Percentiles rank a stretch among this genome's conserved stretches.
Conservation (phyloP, 768 basidiomycete genomes). For the Coprinopsis marcescibilis region DNA sequence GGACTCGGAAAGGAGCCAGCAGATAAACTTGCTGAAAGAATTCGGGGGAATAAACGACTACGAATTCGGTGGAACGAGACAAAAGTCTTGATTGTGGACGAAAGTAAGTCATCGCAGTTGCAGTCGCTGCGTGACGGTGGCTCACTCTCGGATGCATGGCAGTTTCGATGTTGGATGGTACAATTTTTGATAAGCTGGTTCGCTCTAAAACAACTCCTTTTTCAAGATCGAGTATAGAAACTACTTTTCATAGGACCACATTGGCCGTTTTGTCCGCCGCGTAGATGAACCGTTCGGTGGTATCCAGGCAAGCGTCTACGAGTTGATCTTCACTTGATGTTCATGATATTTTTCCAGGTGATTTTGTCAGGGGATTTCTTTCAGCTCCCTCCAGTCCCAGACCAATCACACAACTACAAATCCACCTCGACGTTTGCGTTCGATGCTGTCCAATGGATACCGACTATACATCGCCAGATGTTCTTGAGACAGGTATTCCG, state of each 20-base stretch:
- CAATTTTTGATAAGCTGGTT: constrained; percentile 66
- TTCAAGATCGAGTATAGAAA: constrained; percentile 10
- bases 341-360: constrained; percentile 34
- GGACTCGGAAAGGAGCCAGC: constrained; percentile 49
- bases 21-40: constrained; percentile 33
- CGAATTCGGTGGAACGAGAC: constrained; percentile 46
- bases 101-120: constrained; percentile 35
- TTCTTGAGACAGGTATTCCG: constrained; percentile 64
- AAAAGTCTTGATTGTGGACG: constrained; percentile 62
- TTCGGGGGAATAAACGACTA: constrained; percentile 17
- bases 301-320: constrained; percentile 43
- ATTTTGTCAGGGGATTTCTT: constrained; percentile 77
- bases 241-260: constrained; percentile 29
- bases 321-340: constrained; percentile 12
- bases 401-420: constrained; percentile 26
- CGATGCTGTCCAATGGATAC: constrained; percentile 55
- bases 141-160: not conserved
- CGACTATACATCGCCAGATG: constrained; percentile 41
- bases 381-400: constrained; percentile 69
- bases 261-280: constrained; percentile 36
- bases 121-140: not conserved
- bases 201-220: constrained; percentile 17
- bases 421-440: constrained; percentile 59
- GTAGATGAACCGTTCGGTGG: constrained; percentile 54
- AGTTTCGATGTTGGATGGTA: constrained; percentile 76